These are phyloP conservation scores for Cutaneotrichosporon mucoides DNA, from an alignment of 1,284 basidiomycete genomes.

Conservation along the genomic window DNA sequence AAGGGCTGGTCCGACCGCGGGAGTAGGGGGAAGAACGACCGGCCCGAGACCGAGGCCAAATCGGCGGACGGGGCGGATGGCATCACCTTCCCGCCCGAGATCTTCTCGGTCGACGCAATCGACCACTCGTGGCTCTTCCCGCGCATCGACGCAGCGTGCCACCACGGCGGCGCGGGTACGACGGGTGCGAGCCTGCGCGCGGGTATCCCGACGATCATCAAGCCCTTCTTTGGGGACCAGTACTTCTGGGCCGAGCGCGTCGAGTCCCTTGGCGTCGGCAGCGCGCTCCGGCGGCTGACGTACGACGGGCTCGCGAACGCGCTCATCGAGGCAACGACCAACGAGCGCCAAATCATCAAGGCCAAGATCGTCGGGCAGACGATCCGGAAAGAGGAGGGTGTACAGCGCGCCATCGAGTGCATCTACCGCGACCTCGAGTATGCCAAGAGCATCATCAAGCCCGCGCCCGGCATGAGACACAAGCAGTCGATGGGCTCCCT, in stretches of 20 bases:
- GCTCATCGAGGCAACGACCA: constrained; percentile 72
- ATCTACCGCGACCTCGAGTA: constrained; percentile 92
- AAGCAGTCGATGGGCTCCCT: no score
- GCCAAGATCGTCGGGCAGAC: constrained; percentile 77
- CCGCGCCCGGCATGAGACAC: constrained; percentile 17
- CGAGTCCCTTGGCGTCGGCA: constrained; percentile 85
- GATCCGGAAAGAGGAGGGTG: constrained; percentile 86
- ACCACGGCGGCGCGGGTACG: constrained; percentile 96
- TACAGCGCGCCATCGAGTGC: constrained; percentile 78
- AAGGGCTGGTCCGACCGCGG: constrained; percentile 98
- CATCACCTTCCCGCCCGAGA: constrained; percentile 63
- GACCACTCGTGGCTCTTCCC: constrained; percentile 98
- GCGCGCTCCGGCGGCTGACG: constrained; percentile 77
- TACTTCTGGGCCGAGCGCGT: constrained; percentile 96
- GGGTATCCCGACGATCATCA: constrained; percentile 77
- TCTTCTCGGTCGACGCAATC: constrained; percentile 74
- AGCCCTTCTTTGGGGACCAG: constrained; percentile 96
- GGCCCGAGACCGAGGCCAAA: constrained; percentile 20
- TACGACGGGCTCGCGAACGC: constrained; percentile 72
- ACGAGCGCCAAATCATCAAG: constrained; percentile 77
- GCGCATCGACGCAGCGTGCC: constrained; percentile 89
- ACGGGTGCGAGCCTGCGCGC: constrained; percentile 82
- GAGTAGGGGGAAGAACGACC: constrained; percentile 53
- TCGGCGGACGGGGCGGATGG: constrained; percentile 35
- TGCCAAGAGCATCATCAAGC: constrained; percentile 73